phyloP scores from a whole-genome alignment of 768 basidiomycete species.

The Mycena latifolia region DNA sequence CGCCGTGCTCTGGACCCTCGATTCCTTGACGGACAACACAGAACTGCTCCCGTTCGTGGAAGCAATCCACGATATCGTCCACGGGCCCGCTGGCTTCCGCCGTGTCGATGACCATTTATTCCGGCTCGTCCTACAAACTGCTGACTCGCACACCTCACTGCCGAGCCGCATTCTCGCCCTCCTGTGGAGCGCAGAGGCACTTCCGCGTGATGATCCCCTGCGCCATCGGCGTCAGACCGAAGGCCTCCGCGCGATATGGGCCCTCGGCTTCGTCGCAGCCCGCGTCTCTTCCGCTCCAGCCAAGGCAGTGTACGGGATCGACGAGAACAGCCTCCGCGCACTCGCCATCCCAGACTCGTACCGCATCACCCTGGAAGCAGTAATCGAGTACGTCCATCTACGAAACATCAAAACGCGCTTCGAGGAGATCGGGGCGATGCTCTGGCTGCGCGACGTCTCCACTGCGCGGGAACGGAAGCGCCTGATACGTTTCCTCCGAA shows the following conservation, averaged over 20 bases:
- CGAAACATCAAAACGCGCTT: slow-evolving; percentile 7
- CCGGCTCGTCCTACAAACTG: slow-evolving; percentile 21
- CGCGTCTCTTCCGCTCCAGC: not conserved
- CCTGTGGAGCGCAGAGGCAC: slow-evolving; percentile 16
- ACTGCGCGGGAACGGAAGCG: slow-evolving; percentile 1
- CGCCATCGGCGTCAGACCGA: slow-evolving; percentile 5
- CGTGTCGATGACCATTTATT: no score
- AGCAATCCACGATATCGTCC: no score
- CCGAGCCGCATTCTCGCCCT: slow-evolving; percentile 18
- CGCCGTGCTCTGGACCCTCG: slow-evolving; percentile 31
- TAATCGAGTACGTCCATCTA: slow-evolving; percentile 6
- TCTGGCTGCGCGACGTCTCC: not conserved
- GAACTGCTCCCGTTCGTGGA: no score
- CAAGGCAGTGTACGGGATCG: not conserved
- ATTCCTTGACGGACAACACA: slow-evolving; percentile 24
- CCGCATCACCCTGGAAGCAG: not conserved
- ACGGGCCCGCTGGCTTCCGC: no score
- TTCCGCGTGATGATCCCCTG: slow-evolving; percentile 1
- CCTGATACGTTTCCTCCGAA: not conserved
- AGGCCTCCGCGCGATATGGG: slow-evolving; percentile 21
- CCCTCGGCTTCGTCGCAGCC: slow-evolving; percentile 15
- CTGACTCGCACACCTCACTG: slow-evolving; percentile 18
- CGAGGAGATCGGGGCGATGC: slow-evolving; percentile 5
- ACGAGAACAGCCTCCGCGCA: not conserved
- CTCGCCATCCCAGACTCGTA: not conserved